These are phyloP conservation scores for Colletotrichum phormii DNA, from an alignment of 2,329 filamentous ascomycete genomes.

Conservation along the genomic window DNA sequence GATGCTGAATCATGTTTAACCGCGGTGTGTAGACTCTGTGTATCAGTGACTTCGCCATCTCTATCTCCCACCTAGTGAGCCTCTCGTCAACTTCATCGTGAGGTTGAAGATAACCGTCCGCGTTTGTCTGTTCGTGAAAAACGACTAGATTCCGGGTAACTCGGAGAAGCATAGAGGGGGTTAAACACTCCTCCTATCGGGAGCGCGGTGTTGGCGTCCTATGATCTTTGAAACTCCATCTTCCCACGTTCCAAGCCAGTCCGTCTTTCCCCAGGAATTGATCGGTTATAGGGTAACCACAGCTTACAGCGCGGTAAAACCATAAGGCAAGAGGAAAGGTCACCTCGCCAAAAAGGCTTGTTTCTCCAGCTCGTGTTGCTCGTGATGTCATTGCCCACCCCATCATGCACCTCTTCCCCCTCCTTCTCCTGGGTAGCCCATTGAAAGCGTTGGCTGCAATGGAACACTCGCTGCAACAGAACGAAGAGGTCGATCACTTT, in stretches of 20 bases:
- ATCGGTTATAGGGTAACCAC: constrained; percentile 1
- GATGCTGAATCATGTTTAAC: constrained; percentile 29
- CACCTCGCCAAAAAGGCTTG: constrained; percentile 21
- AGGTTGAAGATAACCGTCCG: background rate
- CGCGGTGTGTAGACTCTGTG: background rate
- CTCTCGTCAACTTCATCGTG: background rate
- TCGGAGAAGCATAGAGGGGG: background rate
- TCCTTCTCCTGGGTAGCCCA: background rate
- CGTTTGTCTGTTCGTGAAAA: background rate
- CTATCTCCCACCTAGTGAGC: background rate
- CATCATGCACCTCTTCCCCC: background rate
- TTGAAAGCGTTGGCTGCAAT: background rate
- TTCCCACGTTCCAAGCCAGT: background rate
- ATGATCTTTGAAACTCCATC: background rate
- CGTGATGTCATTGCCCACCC: constrained; percentile 25
- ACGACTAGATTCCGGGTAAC: background rate
- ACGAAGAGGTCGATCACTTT: background rate
- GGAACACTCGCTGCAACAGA: constrained; percentile 5
- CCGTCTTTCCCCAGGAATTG: background rate
- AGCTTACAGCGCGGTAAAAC: constrained; percentile 8
- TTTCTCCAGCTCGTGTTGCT: constrained; percentile 18
- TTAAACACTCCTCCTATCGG: background rate
- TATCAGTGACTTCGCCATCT: background rate
- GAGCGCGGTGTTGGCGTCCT: background rate
- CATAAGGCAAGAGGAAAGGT: background rate